A percentile compares a stretch with the other conserved stretches of the same genome.
phyloP scores from a whole-genome alignment of 345 rosid genomes.

The Ricinus communis region DNA sequence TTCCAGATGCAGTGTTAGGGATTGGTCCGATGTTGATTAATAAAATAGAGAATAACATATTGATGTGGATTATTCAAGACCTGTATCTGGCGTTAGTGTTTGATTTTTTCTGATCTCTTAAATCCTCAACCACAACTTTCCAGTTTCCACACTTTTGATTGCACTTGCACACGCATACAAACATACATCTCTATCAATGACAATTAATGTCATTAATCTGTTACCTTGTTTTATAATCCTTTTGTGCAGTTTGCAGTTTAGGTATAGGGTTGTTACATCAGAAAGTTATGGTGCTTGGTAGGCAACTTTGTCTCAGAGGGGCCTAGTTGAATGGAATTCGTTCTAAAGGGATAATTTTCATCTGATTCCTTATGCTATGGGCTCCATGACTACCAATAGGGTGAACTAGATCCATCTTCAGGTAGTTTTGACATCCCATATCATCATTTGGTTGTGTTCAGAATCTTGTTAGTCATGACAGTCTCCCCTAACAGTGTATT shows the following conservation, averaged over 20 bases:
- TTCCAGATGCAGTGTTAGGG: background rate
- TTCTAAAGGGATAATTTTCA: too few relatives aligned
- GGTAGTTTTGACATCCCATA: too few relatives aligned
- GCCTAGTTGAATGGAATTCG: too few relatives aligned
- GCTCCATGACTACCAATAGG: too few relatives aligned
- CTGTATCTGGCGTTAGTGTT: background rate
- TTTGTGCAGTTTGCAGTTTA: slow-evolving; percentile 5
- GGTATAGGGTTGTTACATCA: background rate
- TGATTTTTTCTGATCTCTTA: too few relatives aligned
- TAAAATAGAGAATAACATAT: background rate
- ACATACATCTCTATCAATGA: background rate
- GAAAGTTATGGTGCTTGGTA: background rate
- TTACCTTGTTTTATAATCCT: background rate
- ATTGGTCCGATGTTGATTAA: background rate
- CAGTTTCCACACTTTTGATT: background rate
- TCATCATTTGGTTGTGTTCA: too few relatives aligned
- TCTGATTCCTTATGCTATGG: too few relatives aligned
- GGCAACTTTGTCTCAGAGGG: too few relatives aligned
- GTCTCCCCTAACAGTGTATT: too few relatives aligned
- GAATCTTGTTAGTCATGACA: too few relatives aligned
- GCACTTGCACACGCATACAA: background rate
- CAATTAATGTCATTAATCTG: background rate
- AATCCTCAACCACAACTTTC: background rate
- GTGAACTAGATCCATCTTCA: too few relatives aligned
- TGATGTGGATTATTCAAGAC: background rate